These are phyloP conservation scores for Phytophthora quininea DNA, from an alignment of 352 stramenopile species.

Conservation along the genomic window DNA sequence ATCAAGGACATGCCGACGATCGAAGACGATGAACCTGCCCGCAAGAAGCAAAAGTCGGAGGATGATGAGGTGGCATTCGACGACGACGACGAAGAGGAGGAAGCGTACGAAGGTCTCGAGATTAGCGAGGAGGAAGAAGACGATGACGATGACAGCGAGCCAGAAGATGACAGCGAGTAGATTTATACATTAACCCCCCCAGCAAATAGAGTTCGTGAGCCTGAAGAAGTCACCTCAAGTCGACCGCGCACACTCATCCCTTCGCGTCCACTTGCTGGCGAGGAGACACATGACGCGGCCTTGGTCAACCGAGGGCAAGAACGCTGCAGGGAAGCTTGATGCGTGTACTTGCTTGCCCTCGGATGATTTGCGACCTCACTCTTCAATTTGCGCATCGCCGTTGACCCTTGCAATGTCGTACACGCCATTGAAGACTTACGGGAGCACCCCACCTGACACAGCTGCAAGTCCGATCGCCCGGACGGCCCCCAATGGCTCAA, in stretches of 20 bases:
- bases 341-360: background rate
- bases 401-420: slow-evolving; percentile 11
- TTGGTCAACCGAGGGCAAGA: background rate
- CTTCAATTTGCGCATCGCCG: slow-evolving; percentile 11
- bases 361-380: slow-evolving; percentile 11
- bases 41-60: slow-evolving; percentile 57
- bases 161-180: slow-evolving; percentile 46
- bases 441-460: slow-evolving; percentile 6
- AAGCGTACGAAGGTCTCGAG: slow-evolving; percentile 87
- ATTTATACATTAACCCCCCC: slow-evolving; percentile 10
- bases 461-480: background rate
- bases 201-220: slow-evolving; percentile 2
- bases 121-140: slow-evolving; percentile 68
- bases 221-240: background rate
- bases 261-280: background rate
- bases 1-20: slow-evolving; percentile 57
- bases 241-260: background rate
- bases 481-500: background rate
- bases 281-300: background rate
- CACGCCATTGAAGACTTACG: slow-evolving; percentile 21
- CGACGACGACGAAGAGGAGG: slow-evolving; percentile 75
- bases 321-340: background rate
- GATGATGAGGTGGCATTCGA: slow-evolving; percentile 48
- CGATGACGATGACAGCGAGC: slow-evolving; percentile 53
- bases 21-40: slow-evolving; percentile 31